Conservation (phyloP, 73 alveolate species). For the Paraurostyla sp. region DNA sequence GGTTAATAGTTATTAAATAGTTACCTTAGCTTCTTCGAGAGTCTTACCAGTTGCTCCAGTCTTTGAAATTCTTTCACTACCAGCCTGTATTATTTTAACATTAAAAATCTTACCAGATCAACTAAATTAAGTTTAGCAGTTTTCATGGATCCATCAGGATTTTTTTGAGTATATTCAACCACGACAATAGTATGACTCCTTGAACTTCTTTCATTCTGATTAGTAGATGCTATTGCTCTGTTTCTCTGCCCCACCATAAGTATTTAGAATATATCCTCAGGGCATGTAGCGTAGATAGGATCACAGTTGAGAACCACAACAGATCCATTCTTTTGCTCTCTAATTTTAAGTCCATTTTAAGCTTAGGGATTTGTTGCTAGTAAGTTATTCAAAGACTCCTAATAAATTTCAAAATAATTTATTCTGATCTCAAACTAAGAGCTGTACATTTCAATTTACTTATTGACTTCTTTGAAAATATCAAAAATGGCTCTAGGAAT, state of each 20-base stretch:
- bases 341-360: constrained; percentile 79
- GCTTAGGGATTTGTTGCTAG: constrained; percentile 83
- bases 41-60: constrained; percentile 97
- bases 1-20: constrained; percentile 90
- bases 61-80: constrained; percentile 96
- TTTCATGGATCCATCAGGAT: constrained; percentile 80
- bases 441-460: constrained; percentile 75
- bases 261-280: constrained; percentile 86
- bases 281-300: constrained; percentile 79
- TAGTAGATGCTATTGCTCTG: constrained; percentile 92
- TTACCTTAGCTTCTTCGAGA: constrained; percentile 97
- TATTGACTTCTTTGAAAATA: constrained; percentile 87
- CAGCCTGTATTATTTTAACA: constrained; percentile 86
- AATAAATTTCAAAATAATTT: constrained; percentile 68
- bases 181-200: constrained; percentile 96
- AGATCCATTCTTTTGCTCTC: constrained; percentile 90
- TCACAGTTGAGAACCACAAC: constrained; percentile 78
- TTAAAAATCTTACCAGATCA: constrained; percentile 77
- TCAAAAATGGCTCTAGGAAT: constrained; percentile 89
- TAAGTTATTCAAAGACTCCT: constrained; percentile 29
- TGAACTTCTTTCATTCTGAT: constrained; percentile 92
- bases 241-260: constrained; percentile 88
- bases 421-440: constrained; percentile 91
- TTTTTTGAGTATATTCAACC: constrained; percentile 86
- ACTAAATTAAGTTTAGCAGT: constrained; percentile 91